Percentiles rank a stretch among this genome's conserved stretches.
phyloP scores from a whole-genome alignment of 768 basidiomycete species.

The Thelephora ganbajun region DNA sequence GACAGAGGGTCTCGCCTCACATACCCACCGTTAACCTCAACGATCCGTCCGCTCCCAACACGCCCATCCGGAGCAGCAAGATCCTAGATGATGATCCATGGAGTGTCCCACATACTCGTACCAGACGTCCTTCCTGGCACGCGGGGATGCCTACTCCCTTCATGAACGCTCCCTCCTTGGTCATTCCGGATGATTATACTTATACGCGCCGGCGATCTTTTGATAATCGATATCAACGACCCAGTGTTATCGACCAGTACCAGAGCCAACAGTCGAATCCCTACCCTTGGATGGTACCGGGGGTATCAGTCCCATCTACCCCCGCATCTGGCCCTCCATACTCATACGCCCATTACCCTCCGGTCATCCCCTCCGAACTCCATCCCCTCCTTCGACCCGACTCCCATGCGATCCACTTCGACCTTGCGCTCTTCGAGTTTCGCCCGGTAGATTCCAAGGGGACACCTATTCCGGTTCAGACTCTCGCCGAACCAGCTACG shows the following conservation, averaged over 20 bases:
- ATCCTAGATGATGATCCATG: constrained; percentile 2
- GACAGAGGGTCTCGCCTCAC: constrained; percentile 10
- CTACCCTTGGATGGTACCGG: not conserved
- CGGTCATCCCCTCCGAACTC: constrained; percentile 14
- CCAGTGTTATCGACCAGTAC: constrained; percentile 6
- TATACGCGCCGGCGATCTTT: constrained; percentile 14
- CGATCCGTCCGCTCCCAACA: constrained; percentile 4
- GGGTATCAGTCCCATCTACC: no score
- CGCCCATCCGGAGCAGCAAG: not conserved
- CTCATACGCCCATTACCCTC: constrained; percentile 2
- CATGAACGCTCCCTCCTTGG: constrained; percentile 7
- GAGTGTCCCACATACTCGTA: not conserved
- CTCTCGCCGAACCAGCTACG: constrained; percentile 39
- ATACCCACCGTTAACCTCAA: constrained; percentile 7
- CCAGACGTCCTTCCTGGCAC: constrained; percentile 16
- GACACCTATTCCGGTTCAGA: constrained; percentile 25
- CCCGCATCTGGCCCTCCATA: constrained; percentile 11
- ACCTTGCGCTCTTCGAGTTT: constrained; percentile 36
- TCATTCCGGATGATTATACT: constrained; percentile 4
- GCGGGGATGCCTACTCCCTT: constrained; percentile 9
- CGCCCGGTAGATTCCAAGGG: constrained; percentile 27
- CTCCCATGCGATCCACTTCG: constrained; percentile 35
- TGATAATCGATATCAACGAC: constrained; percentile 10
- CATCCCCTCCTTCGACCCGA: constrained; percentile 45
- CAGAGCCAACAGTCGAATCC: not conserved